A percentile compares a stretch with the other conserved stretches of the same genome.
These are phyloP conservation scores for Globisporangium lucens DNA, from an alignment of 352 stramenopile genomes.

Conservation along the genomic window DNA sequence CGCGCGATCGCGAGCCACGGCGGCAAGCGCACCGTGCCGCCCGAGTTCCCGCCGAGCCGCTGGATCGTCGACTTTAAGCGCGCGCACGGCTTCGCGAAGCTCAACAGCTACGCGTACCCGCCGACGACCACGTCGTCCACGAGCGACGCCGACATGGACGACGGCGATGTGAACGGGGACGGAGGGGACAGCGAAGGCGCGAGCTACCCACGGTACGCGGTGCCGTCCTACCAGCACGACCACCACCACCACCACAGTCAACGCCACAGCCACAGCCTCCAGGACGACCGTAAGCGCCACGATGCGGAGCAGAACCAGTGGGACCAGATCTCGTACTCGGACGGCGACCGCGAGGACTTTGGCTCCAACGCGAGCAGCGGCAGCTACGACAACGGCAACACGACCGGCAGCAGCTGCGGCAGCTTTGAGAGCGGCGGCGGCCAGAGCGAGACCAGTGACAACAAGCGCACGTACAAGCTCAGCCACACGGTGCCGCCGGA, in stretches of 20 bases:
- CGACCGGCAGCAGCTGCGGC: constrained; percentile 21
- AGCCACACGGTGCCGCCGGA: constrained; percentile 57
- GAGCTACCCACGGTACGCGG: constrained; percentile 25
- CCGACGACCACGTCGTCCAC: constrained; percentile 5
- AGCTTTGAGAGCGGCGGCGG: constrained; percentile 18
- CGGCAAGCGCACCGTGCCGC: constrained; percentile 26
- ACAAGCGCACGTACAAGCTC: constrained; percentile 40
- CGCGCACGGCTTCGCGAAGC: constrained; percentile 35
- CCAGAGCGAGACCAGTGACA: constrained; percentile 7
- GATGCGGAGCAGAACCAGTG: constrained; percentile 4
- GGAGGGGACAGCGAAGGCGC: constrained; percentile 27
- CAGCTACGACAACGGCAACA: constrained; percentile 20
- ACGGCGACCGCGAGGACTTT: constrained; percentile 19
- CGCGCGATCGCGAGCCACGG: constrained; percentile 40
- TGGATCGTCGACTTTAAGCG: constrained; percentile 56
- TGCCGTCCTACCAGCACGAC: constrained; percentile 14
- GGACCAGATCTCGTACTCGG: constrained; percentile 18
- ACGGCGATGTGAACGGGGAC: constrained; percentile 23
- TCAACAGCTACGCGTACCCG: constrained; percentile 29
- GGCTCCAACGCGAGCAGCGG: constrained; percentile 14
- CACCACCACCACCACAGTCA: constrained; percentile 17
- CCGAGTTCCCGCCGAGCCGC: constrained; percentile 42
- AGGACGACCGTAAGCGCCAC: neutral
- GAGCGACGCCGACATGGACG: constrained; percentile 22
- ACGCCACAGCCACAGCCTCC: constrained; percentile 5